Percentiles rank a stretch among this genome's conserved stretches.
Evolutionary conservation across 768 basidiomycete genomes (phyloP).

Genomic region (Russula abietina): DNA sequence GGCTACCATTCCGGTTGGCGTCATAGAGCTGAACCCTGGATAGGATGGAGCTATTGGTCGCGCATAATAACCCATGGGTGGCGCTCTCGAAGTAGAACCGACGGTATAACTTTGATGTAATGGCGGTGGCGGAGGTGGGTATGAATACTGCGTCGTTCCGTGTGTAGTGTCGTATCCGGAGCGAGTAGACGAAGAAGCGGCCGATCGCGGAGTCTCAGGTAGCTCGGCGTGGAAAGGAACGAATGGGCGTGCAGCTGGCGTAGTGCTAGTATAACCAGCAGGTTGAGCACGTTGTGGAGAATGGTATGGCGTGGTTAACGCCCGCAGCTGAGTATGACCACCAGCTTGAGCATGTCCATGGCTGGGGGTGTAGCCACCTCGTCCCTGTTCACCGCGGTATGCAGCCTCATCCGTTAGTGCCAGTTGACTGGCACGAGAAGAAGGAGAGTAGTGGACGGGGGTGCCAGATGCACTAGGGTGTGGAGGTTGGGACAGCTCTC

Average conservation of each 20-base stretch:
- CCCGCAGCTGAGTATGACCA: slow-evolving; percentile 11
- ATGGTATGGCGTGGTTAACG: slow-evolving; percentile 14
- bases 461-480: slow-evolving; percentile 7
- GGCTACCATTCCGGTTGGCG: slow-evolving; percentile 12
- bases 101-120: slow-evolving; percentile 3
- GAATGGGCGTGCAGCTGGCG: slow-evolving; percentile 6
- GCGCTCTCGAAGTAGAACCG: slow-evolving; percentile 6
- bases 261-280: not conserved
- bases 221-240: slow-evolving; percentile 6
- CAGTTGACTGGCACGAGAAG: slow-evolving; percentile 16
- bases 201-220: not conserved
- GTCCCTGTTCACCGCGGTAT: slow-evolving; percentile 15
- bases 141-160: slow-evolving; percentile 5
- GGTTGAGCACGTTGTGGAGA: slow-evolving; percentile 11
- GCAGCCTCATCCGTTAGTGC: slow-evolving; percentile 6
- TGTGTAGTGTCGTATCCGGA: not conserved
- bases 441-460: slow-evolving; percentile 13
- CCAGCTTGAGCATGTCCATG: slow-evolving; percentile 13
- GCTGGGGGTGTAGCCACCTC: slow-evolving; percentile 5
- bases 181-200: not conserved
- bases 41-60: slow-evolving; percentile 7
- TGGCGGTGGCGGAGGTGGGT: slow-evolving; percentile 7
- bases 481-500: slow-evolving; percentile 23
- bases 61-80: slow-evolving; percentile 5
- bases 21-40: not conserved